These are phyloP conservation scores for Angophora floribunda DNA, from an alignment of 345 rosid genomes.

Conservation along the genomic window DNA sequence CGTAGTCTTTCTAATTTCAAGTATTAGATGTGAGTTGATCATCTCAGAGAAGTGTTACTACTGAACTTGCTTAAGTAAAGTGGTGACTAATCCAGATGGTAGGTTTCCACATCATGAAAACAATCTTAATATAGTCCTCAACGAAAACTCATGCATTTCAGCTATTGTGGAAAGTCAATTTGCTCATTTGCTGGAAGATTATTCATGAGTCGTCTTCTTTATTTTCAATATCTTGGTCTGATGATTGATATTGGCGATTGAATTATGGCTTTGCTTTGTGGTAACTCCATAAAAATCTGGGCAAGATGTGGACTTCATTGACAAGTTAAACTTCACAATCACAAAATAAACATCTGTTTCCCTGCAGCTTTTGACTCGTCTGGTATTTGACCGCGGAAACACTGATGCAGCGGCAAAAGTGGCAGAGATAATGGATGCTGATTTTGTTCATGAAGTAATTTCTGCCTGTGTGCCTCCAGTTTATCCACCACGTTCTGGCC, in stretches of 20 bases:
- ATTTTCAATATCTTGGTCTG: neutral
- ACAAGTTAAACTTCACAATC: neutral
- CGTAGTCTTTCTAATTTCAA: neutral
- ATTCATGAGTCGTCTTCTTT: neutral
- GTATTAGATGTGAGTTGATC: neutral
- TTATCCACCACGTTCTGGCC: slow-evolving; percentile 92
- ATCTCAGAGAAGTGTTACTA: neutral
- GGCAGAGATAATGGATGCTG: slow-evolving; percentile 93
- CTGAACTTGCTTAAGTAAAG: neutral
- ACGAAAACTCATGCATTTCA: neutral
- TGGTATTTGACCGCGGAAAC: slow-evolving; percentile 90
- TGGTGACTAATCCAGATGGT: neutral
- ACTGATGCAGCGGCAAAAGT: slow-evolving; percentile 96
- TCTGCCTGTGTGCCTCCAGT: slow-evolving; percentile 98
- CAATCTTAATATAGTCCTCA: neutral
- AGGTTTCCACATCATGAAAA: neutral
- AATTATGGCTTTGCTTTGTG: neutral
- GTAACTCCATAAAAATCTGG: neutral
- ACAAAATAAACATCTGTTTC: neutral
- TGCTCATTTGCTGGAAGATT: neutral
- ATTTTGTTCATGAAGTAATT: slow-evolving; percentile 96
- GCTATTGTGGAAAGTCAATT: neutral
- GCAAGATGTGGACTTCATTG: neutral
- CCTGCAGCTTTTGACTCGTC: slow-evolving; percentile 89
- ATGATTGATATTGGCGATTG: neutral